Evolutionary conservation across 331 rosid species (phyloP).

Genomic region (Arachis monticola): DNA sequence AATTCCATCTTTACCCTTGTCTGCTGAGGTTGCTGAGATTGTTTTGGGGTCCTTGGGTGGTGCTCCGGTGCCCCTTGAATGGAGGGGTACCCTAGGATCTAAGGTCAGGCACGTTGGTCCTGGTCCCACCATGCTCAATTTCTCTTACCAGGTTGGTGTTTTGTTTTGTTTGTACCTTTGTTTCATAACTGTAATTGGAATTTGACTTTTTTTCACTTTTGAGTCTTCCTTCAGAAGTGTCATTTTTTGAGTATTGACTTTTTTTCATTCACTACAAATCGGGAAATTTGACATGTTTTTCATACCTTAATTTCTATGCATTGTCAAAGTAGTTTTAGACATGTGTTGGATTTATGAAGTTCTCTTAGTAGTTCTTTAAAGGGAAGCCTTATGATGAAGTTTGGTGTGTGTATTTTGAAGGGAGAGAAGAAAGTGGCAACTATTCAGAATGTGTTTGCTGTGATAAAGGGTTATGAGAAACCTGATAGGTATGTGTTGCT

Average conservation of each 20-base stretch:
- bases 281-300: no score
- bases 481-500: conserved; percentile 83
- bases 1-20: conserved; percentile 81
- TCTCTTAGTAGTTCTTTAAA: no score
- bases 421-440: conserved; percentile 69
- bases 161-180: not conserved
- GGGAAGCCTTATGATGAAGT: not conserved
- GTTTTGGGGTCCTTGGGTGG: conserved; percentile 54
- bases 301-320: no score
- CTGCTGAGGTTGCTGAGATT: conserved; percentile 52
- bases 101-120: conserved; percentile 57
- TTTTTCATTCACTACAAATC: no score
- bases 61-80: conserved; percentile 48
- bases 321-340: no score
- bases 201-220: no score
- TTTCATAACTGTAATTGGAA: no score
- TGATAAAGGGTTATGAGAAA: conserved; percentile 70
- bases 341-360: no score
- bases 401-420: conserved; percentile 42
- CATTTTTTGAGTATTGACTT: no score
- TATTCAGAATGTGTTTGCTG: conserved; percentile 68
- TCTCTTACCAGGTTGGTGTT: conserved; percentile 59
- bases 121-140: conserved; percentile 67
- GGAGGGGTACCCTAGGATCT: conserved; percentile 44
- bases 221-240: no score